phyloP scores from a whole-genome alignment of 176 grass and related monocot species.

The Secale cereale region DNA sequence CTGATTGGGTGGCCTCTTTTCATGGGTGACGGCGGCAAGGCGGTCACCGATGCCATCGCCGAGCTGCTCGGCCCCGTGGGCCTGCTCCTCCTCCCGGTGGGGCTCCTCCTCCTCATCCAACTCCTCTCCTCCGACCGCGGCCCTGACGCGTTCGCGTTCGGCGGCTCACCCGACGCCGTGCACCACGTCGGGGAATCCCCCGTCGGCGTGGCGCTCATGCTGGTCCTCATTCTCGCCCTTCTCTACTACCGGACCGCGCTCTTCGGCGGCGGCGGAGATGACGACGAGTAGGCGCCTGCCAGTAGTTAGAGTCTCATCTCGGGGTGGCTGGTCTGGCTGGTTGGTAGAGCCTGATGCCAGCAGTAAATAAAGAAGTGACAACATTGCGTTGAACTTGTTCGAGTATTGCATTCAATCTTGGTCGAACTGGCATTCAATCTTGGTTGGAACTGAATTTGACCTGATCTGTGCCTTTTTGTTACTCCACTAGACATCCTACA shows the following conservation, averaged over 20 bases:
- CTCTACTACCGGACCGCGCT: conserved; percentile 60
- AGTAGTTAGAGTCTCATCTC: background rate
- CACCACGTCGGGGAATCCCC: conserved; percentile 62
- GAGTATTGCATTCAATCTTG: no score
- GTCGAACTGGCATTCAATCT: no score
- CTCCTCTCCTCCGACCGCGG: conserved; percentile 54
- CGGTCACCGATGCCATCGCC: conserved; percentile 39
- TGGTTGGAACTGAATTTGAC: no score
- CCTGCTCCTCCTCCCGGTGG: conserved; percentile 58
- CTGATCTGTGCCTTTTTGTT: no score
- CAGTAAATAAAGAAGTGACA: no score
- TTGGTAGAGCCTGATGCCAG: no score
- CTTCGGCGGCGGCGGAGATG: conserved; percentile 40
- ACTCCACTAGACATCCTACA: no score
- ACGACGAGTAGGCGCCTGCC: no score
- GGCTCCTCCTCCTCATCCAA: conserved; percentile 56
- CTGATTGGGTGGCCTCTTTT: conserved; percentile 53
- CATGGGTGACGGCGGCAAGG: conserved; percentile 56
- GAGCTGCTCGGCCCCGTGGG: conserved; percentile 57
- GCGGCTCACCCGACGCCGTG: conserved; percentile 65
- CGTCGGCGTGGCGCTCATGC: conserved; percentile 60
- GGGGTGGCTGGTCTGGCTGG: background rate
- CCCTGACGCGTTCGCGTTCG: background rate
- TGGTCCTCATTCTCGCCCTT: conserved; percentile 62
- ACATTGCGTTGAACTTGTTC: no score